Base-by-base conservation (phyloP, 768 basidiomycete genomes). In the Lactifluus piperatus region DNA sequence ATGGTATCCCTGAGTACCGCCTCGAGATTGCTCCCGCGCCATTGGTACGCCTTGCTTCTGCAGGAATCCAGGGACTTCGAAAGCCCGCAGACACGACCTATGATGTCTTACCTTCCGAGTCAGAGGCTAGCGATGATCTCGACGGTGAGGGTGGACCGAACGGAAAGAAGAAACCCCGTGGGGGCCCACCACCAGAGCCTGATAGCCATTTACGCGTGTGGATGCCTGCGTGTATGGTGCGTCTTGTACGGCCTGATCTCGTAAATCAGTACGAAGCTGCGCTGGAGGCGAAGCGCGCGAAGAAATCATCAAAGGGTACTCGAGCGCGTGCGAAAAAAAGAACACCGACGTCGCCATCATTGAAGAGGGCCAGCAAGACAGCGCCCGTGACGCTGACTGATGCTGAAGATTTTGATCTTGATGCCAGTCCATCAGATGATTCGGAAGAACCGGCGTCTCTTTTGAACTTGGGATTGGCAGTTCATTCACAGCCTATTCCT, bases 181-280 rank as follows among this genome's bases (percentile, higher is more conserved):
- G 74, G 43, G 73, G 71, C 52, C 70, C 74, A 41, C 71, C 80
- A 4, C 73, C 77, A 2, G 78, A 82, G 62, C 84, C 85, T 0
- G 71, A 74, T n/a, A 77, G 74, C 49, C 79, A 80, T 55, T 69
- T 85, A 50, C 77, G 86, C 14, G 68, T 92, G 11, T 95, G 92
- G 92, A 79, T 93, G 71, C 88, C 92, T 0, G 90, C 87, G 24
- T 84, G 79, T 54, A 85, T 95, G 77, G 79, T 94, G 11, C 71
- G 75, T 13, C 70, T 82, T 32, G 89, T 80, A 2, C 85, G 83
- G 59, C 87, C 90, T 9, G 71, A 72, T 4, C 68, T 94, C 24
- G 85, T 86, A 5, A 71, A 79, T 44, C 77, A 77, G 18, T 93
- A 78, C 62, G 82, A 89, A 58, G 77, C 74, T 11, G 64, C 66